Evolutionary conservation across 2,329 filamentous ascomycete species (phyloP).

Genomic region (Colletotrichum coccodes): DNA sequence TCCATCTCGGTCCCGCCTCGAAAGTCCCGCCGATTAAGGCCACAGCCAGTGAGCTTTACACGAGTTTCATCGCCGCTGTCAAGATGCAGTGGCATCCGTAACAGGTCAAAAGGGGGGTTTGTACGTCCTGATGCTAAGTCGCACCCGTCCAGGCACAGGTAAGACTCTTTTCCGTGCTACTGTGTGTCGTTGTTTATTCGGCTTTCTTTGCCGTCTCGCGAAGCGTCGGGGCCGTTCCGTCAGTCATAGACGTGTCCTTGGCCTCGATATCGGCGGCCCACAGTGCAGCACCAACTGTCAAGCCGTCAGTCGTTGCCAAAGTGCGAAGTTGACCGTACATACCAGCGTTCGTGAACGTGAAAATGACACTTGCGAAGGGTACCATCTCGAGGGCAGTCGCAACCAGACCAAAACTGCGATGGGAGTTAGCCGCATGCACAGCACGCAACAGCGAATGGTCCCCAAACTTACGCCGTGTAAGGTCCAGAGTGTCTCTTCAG

Average conservation of each 20-base stretch:
- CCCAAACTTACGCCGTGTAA: slow-evolving; percentile 75
- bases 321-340: slow-evolving; percentile 36
- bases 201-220: slow-evolving; percentile 60
- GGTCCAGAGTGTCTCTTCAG: slow-evolving; percentile 76
- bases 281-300: slow-evolving; percentile 84
- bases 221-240: slow-evolving; percentile 60
- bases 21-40: neutral
- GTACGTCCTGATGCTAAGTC: neutral
- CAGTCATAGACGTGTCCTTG: slow-evolving; percentile 59
- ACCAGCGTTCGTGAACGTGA: slow-evolving; percentile 89
- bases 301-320: slow-evolving; percentile 33
- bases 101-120: neutral
- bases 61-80: slow-evolving; percentile 12
- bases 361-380: slow-evolving; percentile 83
- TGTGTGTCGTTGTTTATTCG: slow-evolving; percentile 45
- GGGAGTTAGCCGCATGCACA: neutral
- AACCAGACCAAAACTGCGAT: slow-evolving; percentile 74
- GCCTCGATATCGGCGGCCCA: slow-evolving; percentile 90
- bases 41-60: neutral
- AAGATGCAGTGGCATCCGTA: slow-evolving; percentile 22
- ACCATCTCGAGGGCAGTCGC: slow-evolving; percentile 87
- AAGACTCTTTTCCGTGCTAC: neutral
- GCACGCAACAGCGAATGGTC: neutral
- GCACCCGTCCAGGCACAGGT: neutral
- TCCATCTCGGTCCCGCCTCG: neutral